A percentile compares a stretch with the other conserved stretches of the same genome.
Conservation (phyloP, 1,139 yeast species). For the Ogataea hybrid region DNA sequence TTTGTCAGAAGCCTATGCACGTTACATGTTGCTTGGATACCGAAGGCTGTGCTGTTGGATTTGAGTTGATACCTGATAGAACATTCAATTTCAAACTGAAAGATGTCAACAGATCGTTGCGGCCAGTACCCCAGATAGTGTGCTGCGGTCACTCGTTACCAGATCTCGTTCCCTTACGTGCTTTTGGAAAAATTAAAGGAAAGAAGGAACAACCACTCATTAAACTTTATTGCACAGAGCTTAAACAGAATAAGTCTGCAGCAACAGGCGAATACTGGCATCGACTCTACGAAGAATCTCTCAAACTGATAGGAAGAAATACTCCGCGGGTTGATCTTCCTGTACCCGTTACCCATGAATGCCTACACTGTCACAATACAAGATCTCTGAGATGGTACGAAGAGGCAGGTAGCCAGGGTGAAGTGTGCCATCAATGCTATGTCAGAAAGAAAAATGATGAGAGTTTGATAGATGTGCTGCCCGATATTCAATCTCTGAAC, state of each 20-base stretch:
- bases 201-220: constrained; percentile 36
- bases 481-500: constrained; percentile 21
- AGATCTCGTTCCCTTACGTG: constrained; percentile 30
- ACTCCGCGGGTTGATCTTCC: neutral
- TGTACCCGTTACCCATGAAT: constrained; percentile 1
- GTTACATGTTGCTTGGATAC: constrained; percentile 66
- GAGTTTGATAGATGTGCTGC: constrained; percentile 22
- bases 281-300: constrained; percentile 8
- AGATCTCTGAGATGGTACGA: constrained; percentile 31
- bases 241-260: constrained; percentile 24
- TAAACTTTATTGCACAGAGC: constrained; percentile 43
- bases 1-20: constrained; percentile 48
- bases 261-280: constrained; percentile 13
- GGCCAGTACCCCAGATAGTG: constrained; percentile 40
- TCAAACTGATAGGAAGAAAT: neutral
- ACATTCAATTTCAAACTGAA: constrained; percentile 32
- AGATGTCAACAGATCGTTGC: constrained; percentile 35
- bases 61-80: constrained; percentile 34
- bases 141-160: constrained; percentile 41
- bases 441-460: constrained; percentile 19
- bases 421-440: constrained; percentile 27
- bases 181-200: constrained; percentile 35
- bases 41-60: constrained; percentile 44
- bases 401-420: constrained; percentile 16
- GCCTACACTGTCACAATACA: constrained; percentile 22